Evolutionary conservation across 1,284 basidiomycete species (phyloP).

Genomic region (Boletus calvinii): DNA sequence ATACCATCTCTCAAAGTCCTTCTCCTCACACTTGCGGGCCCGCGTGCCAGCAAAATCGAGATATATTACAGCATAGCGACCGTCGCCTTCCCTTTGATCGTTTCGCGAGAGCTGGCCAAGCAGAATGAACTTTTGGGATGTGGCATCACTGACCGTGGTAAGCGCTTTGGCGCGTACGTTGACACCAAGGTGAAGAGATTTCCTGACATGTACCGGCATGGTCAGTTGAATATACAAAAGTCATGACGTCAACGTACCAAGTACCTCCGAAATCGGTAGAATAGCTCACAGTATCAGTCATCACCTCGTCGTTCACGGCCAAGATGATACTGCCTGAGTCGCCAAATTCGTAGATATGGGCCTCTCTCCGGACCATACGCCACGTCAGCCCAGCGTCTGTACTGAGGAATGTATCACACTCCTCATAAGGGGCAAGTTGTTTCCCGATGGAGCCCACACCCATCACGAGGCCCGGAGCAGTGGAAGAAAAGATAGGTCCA

Average conservation of each 20-base stretch:
- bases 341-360: constrained; percentile 96
- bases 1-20: constrained; percentile 90
- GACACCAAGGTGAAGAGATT: constrained; percentile 67
- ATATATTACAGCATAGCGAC: constrained; percentile 72
- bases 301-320: constrained; percentile 83
- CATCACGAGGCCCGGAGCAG: constrained; percentile 93
- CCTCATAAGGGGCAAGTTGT: constrained; percentile 73
- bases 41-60: constrained; percentile 83
- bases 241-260: constrained; percentile 58
- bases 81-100: constrained; percentile 54
- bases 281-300: constrained; percentile 74
- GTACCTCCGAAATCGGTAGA: constrained; percentile 82
- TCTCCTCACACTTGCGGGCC: constrained; percentile 66
- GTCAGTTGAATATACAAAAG: constrained; percentile 3
- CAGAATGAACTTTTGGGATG: constrained; percentile 89
- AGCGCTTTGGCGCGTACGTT: constrained; percentile 75
- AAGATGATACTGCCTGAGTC: constrained; percentile 87
- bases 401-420: constrained; percentile 92
- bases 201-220: constrained; percentile 66
- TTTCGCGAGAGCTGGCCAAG: constrained; percentile 73
- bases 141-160: constrained; percentile 88
- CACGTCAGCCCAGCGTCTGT: constrained; percentile 88
- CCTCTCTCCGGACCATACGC: constrained; percentile 74
- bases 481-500: constrained; percentile 90
- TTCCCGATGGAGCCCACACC: constrained; percentile 88